Evolutionary conservation across 2,329 filamentous ascomycete genomes (phyloP).

Genomic region (Bipolaris victoriae): DNA sequence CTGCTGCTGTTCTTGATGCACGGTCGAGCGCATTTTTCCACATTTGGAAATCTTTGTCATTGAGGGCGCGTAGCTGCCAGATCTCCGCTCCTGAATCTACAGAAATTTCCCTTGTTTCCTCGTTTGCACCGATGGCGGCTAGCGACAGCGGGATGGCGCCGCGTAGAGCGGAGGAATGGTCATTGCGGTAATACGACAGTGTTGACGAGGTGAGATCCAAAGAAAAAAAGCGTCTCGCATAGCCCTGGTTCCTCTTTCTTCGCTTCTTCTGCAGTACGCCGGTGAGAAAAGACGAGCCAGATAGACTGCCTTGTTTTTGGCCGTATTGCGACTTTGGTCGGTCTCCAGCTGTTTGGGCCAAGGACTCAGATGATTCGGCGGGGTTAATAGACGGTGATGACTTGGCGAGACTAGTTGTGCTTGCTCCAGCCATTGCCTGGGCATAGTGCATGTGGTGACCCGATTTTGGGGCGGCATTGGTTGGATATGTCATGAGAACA

Average conservation of each 20-base stretch:
- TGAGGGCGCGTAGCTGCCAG: conserved; percentile 89
- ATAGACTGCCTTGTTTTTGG: conserved; percentile 24
- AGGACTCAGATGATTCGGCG: conserved; percentile 58
- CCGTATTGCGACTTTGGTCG: conserved; percentile 49
- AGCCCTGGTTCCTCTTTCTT: conserved; percentile 91
- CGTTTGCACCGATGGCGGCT: conserved; percentile 88
- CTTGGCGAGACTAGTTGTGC: conserved; percentile 46
- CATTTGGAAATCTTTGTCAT: conserved; percentile 80
- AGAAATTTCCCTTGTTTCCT: conserved; percentile 86
- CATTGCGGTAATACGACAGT: conserved; percentile 93
- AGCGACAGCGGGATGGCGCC: conserved; percentile 91
- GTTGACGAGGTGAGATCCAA: conserved; percentile 94
- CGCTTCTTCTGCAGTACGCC: conserved; percentile 87
- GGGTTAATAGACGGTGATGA: conserved; percentile 52
- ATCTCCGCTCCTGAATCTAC: conserved; percentile 97
- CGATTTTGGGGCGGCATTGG: conserved; percentile 76
- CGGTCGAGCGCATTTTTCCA: conserved; percentile 88
- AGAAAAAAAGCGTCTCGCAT: conserved; percentile 92
- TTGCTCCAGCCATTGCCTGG: conserved; percentile 60
- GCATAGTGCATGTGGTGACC: conserved; percentile 70
- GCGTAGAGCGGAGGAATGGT: conserved; percentile 87
- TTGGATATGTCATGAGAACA: conserved; percentile 91
- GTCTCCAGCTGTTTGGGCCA: conserved; percentile 50
- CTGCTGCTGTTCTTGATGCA: conserved; percentile 65
- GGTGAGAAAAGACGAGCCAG: conserved; percentile 70